Evolutionary conservation across 257 asterid genomes (phyloP), one percentile per base, ranked within the genome.

Genomic region (Handroanthus guayacan): DNA sequence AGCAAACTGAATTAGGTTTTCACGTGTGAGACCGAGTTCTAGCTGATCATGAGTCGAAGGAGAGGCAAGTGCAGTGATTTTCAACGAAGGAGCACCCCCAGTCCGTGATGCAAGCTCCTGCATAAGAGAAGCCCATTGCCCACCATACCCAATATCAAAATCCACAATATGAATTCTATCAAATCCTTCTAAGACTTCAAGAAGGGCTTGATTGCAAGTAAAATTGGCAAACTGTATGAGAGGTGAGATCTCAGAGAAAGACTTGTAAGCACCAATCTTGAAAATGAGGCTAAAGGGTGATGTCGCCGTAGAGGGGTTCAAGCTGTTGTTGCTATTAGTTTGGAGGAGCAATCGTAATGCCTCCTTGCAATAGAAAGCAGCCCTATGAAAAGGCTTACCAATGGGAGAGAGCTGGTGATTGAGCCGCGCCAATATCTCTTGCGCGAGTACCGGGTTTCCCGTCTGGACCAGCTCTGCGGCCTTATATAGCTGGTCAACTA

Each of bases 371-470:
- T 93, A 90, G 77, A 91, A 93, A 81, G 98, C 93, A 79, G 98
- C 98, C 93, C 97, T 79, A 12, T 79, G 72, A 77, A 93, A 91
- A 81, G 99, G 98, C 94, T 93, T 95, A 43, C 96, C 97, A 64
- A 87, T 86, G 39, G 98, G 95, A 80, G 98, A 89, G 89, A 93
- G 94, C 85, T 90, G 96, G 84, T 95, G 99, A 95, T 95, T 95
- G 99, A 95, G 99, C 99, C 99, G 99, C 97, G 98, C 99, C 99
- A 95, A 95, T 95, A 95, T 93, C 99, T 79, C 93, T 82, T 93
- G 98, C 96, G 98, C 98, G 95, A 87, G 97, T 82, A 78, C 86
- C 4, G 87, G 83, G 69, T 93, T 91, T 79, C 97, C 98, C 1
- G 90, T 80, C 79, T 93, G 97, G 81, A 93, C 88, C 80, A 90